Percentiles rank a stretch among this genome's conserved stretches.
Conservation (phyloP, 176 grass and related monocot genomes). For the Miscanthus lutarioriparius region DNA sequence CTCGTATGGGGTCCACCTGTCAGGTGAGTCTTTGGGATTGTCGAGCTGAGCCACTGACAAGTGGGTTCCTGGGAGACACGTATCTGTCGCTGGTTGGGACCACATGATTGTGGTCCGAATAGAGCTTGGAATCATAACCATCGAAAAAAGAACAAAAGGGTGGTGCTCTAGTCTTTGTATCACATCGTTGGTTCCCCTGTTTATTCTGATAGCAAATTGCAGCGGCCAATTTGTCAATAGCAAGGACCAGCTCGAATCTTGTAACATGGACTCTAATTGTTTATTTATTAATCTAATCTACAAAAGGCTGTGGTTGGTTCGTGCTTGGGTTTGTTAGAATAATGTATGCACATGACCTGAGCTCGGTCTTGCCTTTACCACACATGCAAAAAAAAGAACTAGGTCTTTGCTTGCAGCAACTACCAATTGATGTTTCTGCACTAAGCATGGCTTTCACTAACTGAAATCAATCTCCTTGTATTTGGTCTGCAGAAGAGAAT, state of each 20-base stretch:
- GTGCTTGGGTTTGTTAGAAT: not conserved
- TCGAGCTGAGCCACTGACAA: not conserved
- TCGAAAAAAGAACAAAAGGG: not conserved
- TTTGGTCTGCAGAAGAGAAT: constrained; percentile 59
- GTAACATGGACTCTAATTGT: constrained; percentile 29
- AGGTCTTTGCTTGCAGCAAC: not conserved
- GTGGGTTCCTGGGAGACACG: not conserved
- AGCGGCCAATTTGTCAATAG: not conserved
- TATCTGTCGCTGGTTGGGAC: constrained; percentile 26
- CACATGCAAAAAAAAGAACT: not conserved
- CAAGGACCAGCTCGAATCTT: constrained; percentile 25
- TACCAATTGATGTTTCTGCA: not conserved
- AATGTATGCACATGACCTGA: not conserved
- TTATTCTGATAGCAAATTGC: not conserved
- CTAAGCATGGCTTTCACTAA: constrained; percentile 14
- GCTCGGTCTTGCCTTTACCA: not conserved
- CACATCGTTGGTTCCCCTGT: not conserved
- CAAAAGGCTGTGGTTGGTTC: not conserved
- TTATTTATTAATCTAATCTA: not conserved
- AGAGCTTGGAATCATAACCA: constrained; percentile 38
- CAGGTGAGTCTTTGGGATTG: not conserved
- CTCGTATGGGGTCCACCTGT: not conserved
- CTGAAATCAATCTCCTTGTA: not conserved
- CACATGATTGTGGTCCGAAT: constrained; percentile 33
- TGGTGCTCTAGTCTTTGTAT: not conserved